Conservation (phyloP, 192 early-diverging fungal species). For the Phlyctochytrium arcticum region DNA sequence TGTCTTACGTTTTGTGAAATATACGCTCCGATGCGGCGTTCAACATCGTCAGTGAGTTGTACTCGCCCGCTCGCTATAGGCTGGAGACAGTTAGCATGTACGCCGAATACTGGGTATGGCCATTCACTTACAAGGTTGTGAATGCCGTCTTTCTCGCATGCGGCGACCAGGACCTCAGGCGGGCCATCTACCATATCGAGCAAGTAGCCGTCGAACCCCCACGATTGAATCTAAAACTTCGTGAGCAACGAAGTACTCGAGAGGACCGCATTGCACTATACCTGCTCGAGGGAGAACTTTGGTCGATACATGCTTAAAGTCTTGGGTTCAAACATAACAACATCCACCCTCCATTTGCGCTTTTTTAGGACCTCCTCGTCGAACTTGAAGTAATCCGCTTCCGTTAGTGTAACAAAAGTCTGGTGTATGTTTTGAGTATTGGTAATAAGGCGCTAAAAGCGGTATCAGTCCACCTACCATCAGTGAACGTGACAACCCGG, state of each 20-base stretch:
- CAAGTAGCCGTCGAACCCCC: slow-evolving; percentile 74
- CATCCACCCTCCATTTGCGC: slow-evolving; percentile 44
- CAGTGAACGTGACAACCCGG: not conserved
- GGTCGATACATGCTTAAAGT: not conserved
- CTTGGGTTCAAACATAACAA: slow-evolving; percentile 10
- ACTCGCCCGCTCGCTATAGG: not conserved
- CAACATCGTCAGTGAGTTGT: not conserved
- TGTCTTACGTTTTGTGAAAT: slow-evolving; percentile 16
- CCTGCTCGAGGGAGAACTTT: slow-evolving; percentile 5
- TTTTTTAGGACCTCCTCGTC: slow-evolving; percentile 62
- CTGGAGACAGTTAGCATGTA: no score
- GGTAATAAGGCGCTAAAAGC: not conserved
- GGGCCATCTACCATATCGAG: slow-evolving; percentile 76
- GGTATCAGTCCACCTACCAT: not conserved
- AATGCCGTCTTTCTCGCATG: slow-evolving; percentile 60
- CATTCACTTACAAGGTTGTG: slow-evolving; percentile 41
- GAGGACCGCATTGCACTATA: not conserved
- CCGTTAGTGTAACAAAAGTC: slow-evolving; percentile 74
- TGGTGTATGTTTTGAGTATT: no score
- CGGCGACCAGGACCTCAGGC: slow-evolving; percentile 50
- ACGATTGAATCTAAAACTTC: slow-evolving; percentile 36
- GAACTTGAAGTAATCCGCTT: slow-evolving; percentile 73
- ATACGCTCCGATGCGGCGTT: slow-evolving; percentile 17
- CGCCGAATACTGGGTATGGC: no score
- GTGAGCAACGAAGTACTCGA: not conserved